phyloP scores from a whole-genome alignment of 345 rosid species.

The Hevea brasiliensis region DNA sequence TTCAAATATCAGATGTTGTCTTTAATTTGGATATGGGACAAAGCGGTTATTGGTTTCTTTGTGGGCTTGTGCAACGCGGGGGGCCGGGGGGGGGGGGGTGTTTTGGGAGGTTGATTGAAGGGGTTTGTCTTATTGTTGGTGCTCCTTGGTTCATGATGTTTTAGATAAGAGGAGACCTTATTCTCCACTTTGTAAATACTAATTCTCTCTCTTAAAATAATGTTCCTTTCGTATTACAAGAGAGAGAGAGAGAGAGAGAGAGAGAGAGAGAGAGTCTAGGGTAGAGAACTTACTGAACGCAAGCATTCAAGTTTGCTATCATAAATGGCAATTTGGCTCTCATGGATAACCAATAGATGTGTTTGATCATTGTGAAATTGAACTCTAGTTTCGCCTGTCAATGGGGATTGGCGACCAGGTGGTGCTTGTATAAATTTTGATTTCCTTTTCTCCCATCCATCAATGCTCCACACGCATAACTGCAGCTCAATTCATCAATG shows the following conservation, averaged over 20 bases:
- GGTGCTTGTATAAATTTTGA: constrained; percentile 39
- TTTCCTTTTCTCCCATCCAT: constrained; percentile 71
- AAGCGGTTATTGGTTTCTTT: background rate
- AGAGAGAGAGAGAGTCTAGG: background rate
- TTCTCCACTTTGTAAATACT: background rate
- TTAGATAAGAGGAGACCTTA: too few relatives aligned
- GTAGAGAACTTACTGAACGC: constrained; percentile 34
- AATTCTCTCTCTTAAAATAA: background rate
- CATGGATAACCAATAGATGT: constrained; percentile 47
- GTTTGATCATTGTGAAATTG: constrained; percentile 53
- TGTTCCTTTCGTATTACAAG: too few relatives aligned
- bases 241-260: background rate
- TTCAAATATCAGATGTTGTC: background rate
- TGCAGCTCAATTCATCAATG: constrained; percentile 15
- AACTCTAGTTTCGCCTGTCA: constrained; percentile 44
- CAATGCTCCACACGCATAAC: constrained; percentile 77
- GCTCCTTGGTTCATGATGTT: background rate
- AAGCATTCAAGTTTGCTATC: constrained; percentile 50
- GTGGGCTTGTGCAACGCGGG: background rate
- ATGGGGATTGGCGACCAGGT: constrained; percentile 39
- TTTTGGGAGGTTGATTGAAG: background rate
- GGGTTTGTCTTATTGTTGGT: background rate
- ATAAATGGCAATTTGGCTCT: constrained; percentile 44
- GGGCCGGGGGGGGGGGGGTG: too few relatives aligned
- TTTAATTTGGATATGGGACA: background rate